phyloP scores from a whole-genome alignment of 495 filamentous ascomycete species.

The Penicillium macrosclerotiorum region DNA sequence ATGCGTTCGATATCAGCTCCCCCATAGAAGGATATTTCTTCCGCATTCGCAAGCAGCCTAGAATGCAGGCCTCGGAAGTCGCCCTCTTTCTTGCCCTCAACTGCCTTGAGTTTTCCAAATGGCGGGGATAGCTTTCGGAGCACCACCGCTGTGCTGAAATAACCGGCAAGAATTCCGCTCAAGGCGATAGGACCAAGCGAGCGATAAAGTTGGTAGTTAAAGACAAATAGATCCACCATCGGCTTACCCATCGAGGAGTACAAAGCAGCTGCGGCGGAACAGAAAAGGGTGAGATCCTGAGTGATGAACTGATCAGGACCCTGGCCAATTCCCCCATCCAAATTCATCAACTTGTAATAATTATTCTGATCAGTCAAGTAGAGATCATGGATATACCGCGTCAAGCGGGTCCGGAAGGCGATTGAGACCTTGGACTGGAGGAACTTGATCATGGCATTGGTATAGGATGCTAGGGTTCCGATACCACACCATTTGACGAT shows the following conservation, averaged over 20 bases:
- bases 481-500: slow-evolving; percentile 81
- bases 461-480: slow-evolving; percentile 77
- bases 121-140: slow-evolving; percentile 85
- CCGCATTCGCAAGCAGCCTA: slow-evolving; percentile 90
- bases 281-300: slow-evolving; percentile 94
- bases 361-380: slow-evolving; percentile 92
- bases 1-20: slow-evolving; percentile 89
- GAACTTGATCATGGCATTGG: slow-evolving; percentile 97
- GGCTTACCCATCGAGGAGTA: slow-evolving; percentile 97
- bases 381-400: slow-evolving; percentile 95
- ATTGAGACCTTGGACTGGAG: slow-evolving; percentile 97
- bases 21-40: slow-evolving; percentile 98
- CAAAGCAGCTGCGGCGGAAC: slow-evolving; percentile 83
- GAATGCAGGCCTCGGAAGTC: slow-evolving; percentile 90
- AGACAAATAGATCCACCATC: slow-evolving; percentile 90
- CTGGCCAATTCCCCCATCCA: slow-evolving; percentile 90
- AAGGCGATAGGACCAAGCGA: slow-evolving; percentile 88
- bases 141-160: slow-evolving; percentile 86
- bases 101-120: slow-evolving; percentile 93
- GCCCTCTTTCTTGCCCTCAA: slow-evolving; percentile 89
- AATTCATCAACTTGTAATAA: slow-evolving; percentile 92
- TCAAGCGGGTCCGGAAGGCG: slow-evolving; percentile 93
- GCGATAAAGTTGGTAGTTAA: slow-evolving; percentile 94
- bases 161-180: slow-evolving; percentile 82
- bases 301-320: slow-evolving; percentile 97